A percentile compares a stretch with the other conserved stretches of the same genome.
Conservation (phyloP, 164 flowering plant genomes). For the Nymphaea thermarum region DNA sequence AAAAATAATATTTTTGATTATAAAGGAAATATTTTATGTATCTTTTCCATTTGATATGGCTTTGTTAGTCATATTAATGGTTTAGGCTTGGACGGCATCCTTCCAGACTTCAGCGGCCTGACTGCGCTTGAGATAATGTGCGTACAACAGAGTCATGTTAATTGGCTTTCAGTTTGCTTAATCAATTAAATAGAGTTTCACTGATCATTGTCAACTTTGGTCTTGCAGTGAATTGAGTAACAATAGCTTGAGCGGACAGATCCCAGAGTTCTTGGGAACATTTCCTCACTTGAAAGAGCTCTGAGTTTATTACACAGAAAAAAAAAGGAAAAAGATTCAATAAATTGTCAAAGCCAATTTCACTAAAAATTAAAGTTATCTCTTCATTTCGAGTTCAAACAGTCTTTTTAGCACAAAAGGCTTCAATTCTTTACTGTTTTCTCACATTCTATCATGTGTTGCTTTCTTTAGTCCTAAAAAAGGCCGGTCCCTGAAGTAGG, state of each 20-base stretch:
- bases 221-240: neutral
- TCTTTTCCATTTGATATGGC: neutral
- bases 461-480: too few species aligned
- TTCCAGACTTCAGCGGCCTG: neutral
- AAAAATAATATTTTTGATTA: neutral
- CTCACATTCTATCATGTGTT: too few species aligned
- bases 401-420: too few species aligned
- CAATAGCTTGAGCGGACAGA: neutral
- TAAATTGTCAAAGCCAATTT: too few species aligned
- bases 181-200: neutral
- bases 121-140: neutral
- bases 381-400: too few species aligned
- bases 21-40: too few species aligned
- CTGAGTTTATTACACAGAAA: neutral
- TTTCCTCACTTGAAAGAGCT: neutral
- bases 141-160: neutral
- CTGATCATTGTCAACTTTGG: neutral
- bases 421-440: too few species aligned
- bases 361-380: too few species aligned
- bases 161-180: neutral
- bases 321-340: too few species aligned
- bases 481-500: too few species aligned
- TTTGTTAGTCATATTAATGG: neutral
- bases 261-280: neutral
- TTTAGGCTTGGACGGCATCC: neutral